Conservation (phyloP, 2,329 filamentous ascomycete genomes). For the Diaporthe nobilis region DNA sequence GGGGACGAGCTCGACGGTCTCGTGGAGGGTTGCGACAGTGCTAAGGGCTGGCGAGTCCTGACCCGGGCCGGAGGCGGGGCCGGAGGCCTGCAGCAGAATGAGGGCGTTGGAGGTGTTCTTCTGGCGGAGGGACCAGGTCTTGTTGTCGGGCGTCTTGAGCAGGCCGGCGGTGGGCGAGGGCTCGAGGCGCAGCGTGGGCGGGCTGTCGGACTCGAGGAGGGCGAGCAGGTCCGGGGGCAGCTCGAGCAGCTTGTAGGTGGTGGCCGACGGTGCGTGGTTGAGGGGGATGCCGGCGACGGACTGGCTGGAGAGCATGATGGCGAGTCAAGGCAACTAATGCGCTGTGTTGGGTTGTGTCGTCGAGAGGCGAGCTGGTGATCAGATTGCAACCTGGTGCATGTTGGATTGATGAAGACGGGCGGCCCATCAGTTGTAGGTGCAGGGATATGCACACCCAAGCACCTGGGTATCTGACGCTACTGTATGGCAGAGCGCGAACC, state of each 20-base stretch:
- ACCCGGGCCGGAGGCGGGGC: not conserved
- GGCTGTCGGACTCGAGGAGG: conserved; percentile 66
- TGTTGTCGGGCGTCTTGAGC: conserved; percentile 62
- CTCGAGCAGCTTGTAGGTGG: conserved; percentile 73
- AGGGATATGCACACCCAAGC: conserved; percentile 14
- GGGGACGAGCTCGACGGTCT: conserved; percentile 72
- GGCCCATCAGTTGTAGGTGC: not conserved
- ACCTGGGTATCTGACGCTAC: conserved; percentile 28
- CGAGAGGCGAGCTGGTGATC: not conserved
- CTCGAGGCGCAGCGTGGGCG: conserved; percentile 65
- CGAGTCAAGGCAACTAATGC: conserved; percentile 9
- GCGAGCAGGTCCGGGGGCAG: conserved; percentile 71
- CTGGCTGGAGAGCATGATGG: conserved; percentile 61
- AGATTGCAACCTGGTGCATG: not conserved
- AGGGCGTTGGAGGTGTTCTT: conserved; percentile 79
- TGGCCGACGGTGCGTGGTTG: conserved; percentile 61
- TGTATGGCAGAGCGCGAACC: conserved; percentile 18
- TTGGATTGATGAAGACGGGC: not conserved
- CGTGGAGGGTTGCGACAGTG: conserved; percentile 70
- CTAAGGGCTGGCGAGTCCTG: conserved; percentile 53
- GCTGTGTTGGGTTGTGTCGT: not conserved
- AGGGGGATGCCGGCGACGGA: conserved; percentile 63
- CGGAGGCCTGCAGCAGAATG: conserved; percentile 61
- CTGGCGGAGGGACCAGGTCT: conserved; percentile 72
- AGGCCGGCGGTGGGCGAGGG: conserved; percentile 67